Evolutionary conservation across 345 rosid species (phyloP).

Genomic region (Boechera stricta): DNA sequence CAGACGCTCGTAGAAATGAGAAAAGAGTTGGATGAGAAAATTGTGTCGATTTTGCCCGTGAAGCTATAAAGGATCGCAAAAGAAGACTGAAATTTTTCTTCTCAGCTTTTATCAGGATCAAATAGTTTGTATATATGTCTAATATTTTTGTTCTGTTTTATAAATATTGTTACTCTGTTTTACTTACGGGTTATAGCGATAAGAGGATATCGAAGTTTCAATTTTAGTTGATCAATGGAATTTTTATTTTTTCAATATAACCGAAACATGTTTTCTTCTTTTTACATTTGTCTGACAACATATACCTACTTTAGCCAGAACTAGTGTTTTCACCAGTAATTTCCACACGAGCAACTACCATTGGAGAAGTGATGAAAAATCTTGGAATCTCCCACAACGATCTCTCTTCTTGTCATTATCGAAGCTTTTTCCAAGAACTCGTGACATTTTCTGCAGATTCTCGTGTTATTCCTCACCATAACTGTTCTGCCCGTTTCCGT

Average conservation of each 20-base stretch:
- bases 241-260: not conserved
- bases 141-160: not conserved
- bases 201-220: not conserved
- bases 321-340: constrained; percentile 53
- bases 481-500: constrained; percentile 55
- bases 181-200: not conserved
- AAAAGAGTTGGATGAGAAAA: not conserved
- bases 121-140: not conserved
- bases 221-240: not conserved
- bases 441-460: constrained; percentile 79
- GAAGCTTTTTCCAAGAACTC: constrained; percentile 60
- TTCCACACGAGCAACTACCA: constrained; percentile 61
- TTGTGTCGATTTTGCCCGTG: not conserved
- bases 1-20: not conserved
- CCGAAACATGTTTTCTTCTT: not conserved
- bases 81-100: not conserved
- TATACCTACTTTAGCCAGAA: constrained; percentile 18
- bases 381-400: constrained; percentile 61
- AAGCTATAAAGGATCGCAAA: not conserved
- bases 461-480: constrained; percentile 60
- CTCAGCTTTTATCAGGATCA: not conserved
- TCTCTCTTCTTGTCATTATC: constrained; percentile 54
- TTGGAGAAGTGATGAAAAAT: constrained; percentile 66
- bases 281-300: constrained; percentile 16
- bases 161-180: not conserved